phyloP scores from a whole-genome alignment of 139 green algal species.

The Prasinococcaceae sp. region DNA sequence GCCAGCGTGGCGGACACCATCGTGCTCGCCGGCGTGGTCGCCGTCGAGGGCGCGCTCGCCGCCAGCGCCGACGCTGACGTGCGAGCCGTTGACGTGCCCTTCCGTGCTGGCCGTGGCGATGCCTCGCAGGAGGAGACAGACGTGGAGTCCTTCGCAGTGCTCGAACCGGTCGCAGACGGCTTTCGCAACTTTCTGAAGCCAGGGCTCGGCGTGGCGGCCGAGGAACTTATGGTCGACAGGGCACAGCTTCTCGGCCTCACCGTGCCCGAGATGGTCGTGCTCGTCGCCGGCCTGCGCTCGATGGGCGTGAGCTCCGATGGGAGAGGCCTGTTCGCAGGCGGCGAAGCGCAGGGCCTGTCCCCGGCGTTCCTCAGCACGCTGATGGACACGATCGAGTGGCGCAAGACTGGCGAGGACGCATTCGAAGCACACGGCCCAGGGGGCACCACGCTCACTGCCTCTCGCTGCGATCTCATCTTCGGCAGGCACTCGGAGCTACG shows the following conservation, averaged over 20 bases:
- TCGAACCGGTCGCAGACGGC: background rate
- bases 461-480: background rate
- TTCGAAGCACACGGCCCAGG: background rate
- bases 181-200: background rate
- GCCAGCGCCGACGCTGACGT: background rate
- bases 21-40: background rate
- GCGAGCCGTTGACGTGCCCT: background rate
- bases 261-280: slow-evolving; percentile 1
- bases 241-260: background rate
- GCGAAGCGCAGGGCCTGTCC: background rate
- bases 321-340: background rate
- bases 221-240: background rate
- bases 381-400: slow-evolving; percentile 5
- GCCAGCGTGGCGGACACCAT: background rate
- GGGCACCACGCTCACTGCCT: background rate
- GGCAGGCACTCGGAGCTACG: background rate
- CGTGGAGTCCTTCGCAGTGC: background rate
- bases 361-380: slow-evolving; percentile 2
- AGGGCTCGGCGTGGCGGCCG: background rate
- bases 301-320: background rate
- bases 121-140: background rate
- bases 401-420: background rate
- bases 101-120: background rate
- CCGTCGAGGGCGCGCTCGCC: background rate
- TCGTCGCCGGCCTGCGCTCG: background rate